These are phyloP conservation scores for Entoloma clypeatum DNA, from an alignment of 1,284 basidiomycete genomes.

Conservation along the genomic window DNA sequence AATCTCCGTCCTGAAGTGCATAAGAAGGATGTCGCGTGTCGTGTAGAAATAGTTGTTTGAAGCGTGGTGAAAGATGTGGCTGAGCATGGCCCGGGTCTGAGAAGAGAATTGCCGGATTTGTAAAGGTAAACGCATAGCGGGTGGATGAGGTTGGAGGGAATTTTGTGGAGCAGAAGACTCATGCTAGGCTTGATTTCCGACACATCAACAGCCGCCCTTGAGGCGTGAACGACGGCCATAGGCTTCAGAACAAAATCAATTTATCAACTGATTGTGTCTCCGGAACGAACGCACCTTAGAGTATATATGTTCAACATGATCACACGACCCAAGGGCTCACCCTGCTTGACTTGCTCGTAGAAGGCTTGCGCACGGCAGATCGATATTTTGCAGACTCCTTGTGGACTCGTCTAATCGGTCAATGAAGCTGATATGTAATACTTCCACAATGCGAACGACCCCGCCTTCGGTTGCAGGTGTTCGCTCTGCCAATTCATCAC, in stretches of 20 bases:
- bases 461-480: conserved; percentile 71
- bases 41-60: conserved; percentile 96
- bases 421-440: conserved; percentile 90
- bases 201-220: conserved; percentile 67
- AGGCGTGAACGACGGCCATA: conserved; percentile 87
- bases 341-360: conserved; percentile 78
- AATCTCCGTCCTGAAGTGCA: conserved; percentile 97
- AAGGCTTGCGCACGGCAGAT: conserved; percentile 92
- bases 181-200: conserved; percentile 58
- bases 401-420: conserved; percentile 99
- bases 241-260: conserved; percentile 50
- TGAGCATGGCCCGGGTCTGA: conserved; percentile 95
- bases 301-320: conserved; percentile 99
- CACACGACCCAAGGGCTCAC: conserved; percentile 81
- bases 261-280: not conserved
- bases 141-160: conserved; percentile 79
- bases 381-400: conserved; percentile 95
- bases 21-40: conserved; percentile 96
- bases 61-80: conserved; percentile 97
- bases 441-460: conserved; percentile 81
- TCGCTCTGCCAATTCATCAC: conserved; percentile 89
- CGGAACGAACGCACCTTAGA: conserved; percentile 89
- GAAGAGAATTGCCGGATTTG: conserved; percentile 84
- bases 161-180: conserved; percentile 50
- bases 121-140: conserved; percentile 91